Percentiles rank a stretch among this genome's conserved stretches.
phyloP scores from a whole-genome alignment of 2,329 filamentous ascomycete genomes.

The Drechslera avenae region DNA sequence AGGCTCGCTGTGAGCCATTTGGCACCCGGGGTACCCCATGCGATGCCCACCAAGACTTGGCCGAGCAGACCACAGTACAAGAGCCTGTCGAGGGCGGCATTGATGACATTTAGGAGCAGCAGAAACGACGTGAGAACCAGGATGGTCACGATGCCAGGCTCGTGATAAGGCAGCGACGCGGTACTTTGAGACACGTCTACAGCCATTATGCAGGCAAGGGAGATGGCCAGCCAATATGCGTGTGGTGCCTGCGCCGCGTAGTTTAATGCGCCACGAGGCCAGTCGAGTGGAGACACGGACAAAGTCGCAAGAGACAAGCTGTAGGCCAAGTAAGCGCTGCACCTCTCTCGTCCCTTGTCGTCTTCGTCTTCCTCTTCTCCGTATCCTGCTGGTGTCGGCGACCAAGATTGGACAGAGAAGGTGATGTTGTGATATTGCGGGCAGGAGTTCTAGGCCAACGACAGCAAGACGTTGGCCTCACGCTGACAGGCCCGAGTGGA shows the following conservation, averaged over 20 bases:
- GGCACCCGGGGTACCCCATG: constrained; percentile 70
- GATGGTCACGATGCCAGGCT: constrained; percentile 64
- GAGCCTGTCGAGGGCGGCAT: constrained; percentile 61
- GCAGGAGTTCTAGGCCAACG: constrained; percentile 11
- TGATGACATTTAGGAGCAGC: constrained; percentile 64
- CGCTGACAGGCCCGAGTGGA: constrained; percentile 6
- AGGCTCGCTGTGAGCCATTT: constrained; percentile 61
- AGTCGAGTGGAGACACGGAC: not conserved
- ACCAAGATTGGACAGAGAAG: constrained; percentile 12
- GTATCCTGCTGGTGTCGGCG: constrained; percentile 3
- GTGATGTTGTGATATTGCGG: constrained; percentile 7
- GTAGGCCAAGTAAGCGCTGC: not conserved
- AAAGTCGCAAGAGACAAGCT: no score
- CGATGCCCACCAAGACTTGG: constrained; percentile 71
- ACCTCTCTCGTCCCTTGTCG: not conserved
- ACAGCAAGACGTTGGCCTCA: constrained; percentile 5
- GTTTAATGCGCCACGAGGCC: constrained; percentile 17
- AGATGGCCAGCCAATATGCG: constrained; percentile 10
- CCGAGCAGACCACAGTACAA: constrained; percentile 74
- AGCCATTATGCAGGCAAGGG: constrained; percentile 32
- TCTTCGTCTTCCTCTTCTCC: no score
- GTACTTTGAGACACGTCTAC: constrained; percentile 23
- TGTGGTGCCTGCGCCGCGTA: constrained; percentile 6
- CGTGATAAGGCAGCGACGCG: constrained; percentile 61
- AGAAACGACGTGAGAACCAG: constrained; percentile 67